phyloP scores from a whole-genome alignment of 108 stramenopile genomes.

The Skeletonema grethae region DNA sequence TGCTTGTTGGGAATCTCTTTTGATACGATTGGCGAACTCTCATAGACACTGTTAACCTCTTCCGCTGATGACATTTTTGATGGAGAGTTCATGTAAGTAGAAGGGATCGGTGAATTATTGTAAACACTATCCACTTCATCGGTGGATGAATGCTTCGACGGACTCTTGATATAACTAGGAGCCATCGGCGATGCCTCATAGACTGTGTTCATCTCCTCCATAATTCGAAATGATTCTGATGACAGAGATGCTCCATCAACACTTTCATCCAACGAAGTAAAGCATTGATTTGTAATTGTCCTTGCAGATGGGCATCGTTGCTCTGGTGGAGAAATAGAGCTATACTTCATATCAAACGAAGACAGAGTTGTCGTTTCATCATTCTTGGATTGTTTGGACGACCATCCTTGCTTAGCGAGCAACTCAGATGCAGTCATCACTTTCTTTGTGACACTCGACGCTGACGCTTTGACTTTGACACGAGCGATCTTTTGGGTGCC shows the following conservation, averaged over 20 bases:
- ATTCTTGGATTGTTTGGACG: neutral
- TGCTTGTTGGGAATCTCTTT: neutral
- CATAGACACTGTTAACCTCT: neutral
- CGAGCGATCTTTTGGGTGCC: neutral
- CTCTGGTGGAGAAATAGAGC: conserved; percentile 1
- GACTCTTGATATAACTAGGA: conserved; percentile 11
- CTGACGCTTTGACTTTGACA: neutral
- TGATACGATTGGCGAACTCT: neutral
- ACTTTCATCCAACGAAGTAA: conserved; percentile 10
- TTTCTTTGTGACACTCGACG: neutral
- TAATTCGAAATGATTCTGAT: conserved; percentile 6
- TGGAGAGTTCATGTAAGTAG: conserved; percentile 1
- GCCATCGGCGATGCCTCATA: conserved; percentile 18
- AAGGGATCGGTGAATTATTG: neutral
- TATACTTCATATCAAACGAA: conserved; percentile 18
- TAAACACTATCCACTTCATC: neutral
- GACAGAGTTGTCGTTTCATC: neutral
- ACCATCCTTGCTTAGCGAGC: neutral
- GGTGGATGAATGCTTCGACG: neutral
- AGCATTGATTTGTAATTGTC: conserved; percentile 4
- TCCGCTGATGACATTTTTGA: neutral
- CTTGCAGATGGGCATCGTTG: conserved; percentile 7
- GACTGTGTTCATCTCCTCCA: conserved; percentile 14
- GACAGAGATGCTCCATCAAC: conserved; percentile 14
- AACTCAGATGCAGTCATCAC: neutral